Base-by-base conservation (phyloP, 2,329 filamentous ascomycete species). In the Xylaria sp. region DNA sequence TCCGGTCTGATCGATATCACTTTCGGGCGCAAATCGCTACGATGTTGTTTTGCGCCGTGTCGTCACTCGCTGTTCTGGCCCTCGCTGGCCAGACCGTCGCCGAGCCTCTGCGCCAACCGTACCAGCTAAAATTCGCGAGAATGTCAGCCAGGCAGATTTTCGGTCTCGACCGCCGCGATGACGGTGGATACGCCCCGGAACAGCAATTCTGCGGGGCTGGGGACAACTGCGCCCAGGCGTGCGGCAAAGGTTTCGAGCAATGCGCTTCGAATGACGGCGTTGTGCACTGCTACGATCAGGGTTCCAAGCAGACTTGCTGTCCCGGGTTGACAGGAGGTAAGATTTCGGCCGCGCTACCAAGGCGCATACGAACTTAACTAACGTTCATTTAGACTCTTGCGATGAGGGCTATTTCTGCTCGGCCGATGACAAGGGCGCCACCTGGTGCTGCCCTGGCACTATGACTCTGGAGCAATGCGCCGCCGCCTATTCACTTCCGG, bases 371-470 rank as follows among this genome's bases (percentile, higher is more conserved):
- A 39, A 38, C n/a, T 44, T 26, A 2, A 38, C 58, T 59, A 19
- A 62, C 44, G 6, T 7, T 1, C n/a, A 13, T 50, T 22, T 48
- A 86, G 83, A 84, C 70, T 82, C 84, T 26, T 88, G 85, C 69
- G 78, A 83, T 26, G 68, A 72, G 16, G 83, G 82, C 45, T 88
- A 81, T 75, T 87, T 82, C 76, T 88, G 85, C 74, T 78, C 82
- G n/a, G 74, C 78, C 61, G 78, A 85, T 66, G 68, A 71, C 48
- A 63, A 69, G 41, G 69, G 72, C 49, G 72, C 76, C 52, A 86
- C 84, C 29, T 80, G 80, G 74, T 88, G 85, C 76, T 88, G 85
- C 71, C 82, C 83, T 39, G 71, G 85, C 40, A 75, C 72, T 56
- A 74, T 81, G 75, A 74, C 78, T 57, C 74, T 85, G 44, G 71